Conservation (phyloP, 352 stramenopile genomes). For the Phytophthora brassicae region DNA sequence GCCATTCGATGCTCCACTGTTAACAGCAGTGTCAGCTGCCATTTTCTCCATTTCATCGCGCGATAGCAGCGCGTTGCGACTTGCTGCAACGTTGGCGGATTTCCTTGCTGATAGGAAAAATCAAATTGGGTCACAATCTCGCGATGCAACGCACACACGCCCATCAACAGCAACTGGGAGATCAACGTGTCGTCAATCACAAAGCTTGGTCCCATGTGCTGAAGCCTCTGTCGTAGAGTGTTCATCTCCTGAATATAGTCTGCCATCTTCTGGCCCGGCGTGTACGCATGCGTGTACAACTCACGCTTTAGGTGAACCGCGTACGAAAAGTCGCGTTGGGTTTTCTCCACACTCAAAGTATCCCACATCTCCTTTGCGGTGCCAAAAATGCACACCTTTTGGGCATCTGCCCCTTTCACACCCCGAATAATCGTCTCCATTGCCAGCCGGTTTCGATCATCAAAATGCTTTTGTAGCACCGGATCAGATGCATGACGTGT, state of each 20-base stretch:
- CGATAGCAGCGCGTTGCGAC: not conserved
- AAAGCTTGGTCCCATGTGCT: not conserved
- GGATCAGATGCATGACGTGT: not conserved
- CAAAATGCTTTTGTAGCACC: not conserved
- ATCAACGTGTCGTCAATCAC: not conserved
- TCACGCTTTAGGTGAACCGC: not conserved
- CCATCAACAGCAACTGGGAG: not conserved
- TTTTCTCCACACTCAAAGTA: slow-evolving; percentile 3
- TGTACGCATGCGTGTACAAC: not conserved
- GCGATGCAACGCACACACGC: not conserved
- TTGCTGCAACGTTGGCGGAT: not conserved
- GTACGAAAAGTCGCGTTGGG: slow-evolving; percentile 4
- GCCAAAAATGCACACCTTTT: not conserved
- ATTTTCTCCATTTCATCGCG: not conserved
- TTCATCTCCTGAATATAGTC: not conserved
- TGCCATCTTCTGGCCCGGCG: not conserved
- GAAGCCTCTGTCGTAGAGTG: not conserved
- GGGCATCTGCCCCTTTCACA: not conserved
- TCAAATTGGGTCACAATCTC: not conserved
- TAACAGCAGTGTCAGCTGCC: not conserved
- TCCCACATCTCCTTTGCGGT: slow-evolving; percentile 9
- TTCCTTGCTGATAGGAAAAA: not conserved
- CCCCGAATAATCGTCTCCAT: slow-evolving; percentile 6
- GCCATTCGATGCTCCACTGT: not conserved
- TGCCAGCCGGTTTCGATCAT: not conserved